Percentiles rank a stretch among this genome's conserved stretches.
Evolutionary conservation across 768 basidiomycete species (phyloP).

Genomic region (Boletus speciosus): DNA sequence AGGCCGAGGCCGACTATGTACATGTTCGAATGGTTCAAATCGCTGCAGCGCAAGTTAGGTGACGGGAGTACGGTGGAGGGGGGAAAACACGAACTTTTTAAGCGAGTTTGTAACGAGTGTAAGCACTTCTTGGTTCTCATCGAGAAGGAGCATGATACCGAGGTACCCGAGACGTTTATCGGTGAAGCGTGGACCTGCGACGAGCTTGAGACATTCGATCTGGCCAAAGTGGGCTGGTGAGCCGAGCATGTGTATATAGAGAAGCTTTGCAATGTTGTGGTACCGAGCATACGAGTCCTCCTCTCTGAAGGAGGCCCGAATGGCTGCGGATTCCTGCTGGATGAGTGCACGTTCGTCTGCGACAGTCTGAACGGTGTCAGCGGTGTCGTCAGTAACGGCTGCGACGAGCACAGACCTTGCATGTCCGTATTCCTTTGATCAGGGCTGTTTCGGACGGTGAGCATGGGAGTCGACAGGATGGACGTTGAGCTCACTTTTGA

Average conservation of each 20-base stretch:
- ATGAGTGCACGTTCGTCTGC: slow-evolving; percentile 97
- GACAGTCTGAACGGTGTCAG: slow-evolving; percentile 64
- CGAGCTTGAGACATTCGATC: slow-evolving; percentile 94
- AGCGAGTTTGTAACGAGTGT: slow-evolving; percentile 97
- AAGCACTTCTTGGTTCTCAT: slow-evolving; percentile 97
- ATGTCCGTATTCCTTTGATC: slow-evolving; percentile 96
- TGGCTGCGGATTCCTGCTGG: slow-evolving; percentile 95
- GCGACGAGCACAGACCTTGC: slow-evolving; percentile 64
- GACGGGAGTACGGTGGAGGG: neutral
- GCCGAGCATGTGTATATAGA: slow-evolving; percentile 99
- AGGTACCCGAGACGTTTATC: slow-evolving; percentile 97
- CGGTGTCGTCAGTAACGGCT: slow-evolving; percentile 8
- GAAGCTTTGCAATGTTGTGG: slow-evolving; percentile 95
- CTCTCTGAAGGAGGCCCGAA: slow-evolving; percentile 94
- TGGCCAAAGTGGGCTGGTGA: slow-evolving; percentile 99
- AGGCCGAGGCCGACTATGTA: slow-evolving; percentile 96
- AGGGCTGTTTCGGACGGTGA: slow-evolving; percentile 57
- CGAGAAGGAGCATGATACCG: slow-evolving; percentile 95
- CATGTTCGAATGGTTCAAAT: slow-evolving; percentile 99
- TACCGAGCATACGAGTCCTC: slow-evolving; percentile 94
- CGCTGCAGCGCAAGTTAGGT: slow-evolving; percentile 47
- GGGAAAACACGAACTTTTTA: slow-evolving; percentile 69
- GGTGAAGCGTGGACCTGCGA: slow-evolving; percentile 90
- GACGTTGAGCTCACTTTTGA: slow-evolving; percentile 58
- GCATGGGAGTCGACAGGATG: neutral